Conservation (phyloP, 192 early-diverging fungal genomes). For the Entomortierella chlamydospora region DNA sequence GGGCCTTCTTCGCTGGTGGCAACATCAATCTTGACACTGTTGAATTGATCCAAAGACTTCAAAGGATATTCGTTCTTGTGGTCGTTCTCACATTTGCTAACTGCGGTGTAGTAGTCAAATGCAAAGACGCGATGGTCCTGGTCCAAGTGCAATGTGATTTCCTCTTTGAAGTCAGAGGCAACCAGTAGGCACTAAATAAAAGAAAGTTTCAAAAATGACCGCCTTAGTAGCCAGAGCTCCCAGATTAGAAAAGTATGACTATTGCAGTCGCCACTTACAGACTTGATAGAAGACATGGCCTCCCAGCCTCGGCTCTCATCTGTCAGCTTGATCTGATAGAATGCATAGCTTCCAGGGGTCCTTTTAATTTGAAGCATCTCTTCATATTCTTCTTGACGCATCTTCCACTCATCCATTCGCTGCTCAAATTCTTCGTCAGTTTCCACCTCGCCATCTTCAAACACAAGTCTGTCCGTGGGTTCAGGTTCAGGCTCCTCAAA, state of each 20-base stretch:
- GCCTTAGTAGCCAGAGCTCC: background rate
- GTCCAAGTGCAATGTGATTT: constrained; percentile 38
- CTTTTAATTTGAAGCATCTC: background rate
- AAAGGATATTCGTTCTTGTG: constrained; percentile 24
- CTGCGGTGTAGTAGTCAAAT: constrained; percentile 42
- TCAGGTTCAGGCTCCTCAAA: background rate
- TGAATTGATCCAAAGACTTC: constrained; percentile 37
- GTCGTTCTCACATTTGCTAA: constrained; percentile 10
- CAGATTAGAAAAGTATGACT: background rate
- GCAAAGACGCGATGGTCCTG: constrained; percentile 35
- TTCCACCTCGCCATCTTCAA: constrained; percentile 20
- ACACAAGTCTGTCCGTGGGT: constrained; percentile 1
- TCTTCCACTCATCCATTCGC: constrained; percentile 34
- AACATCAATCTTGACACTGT: constrained; percentile 25
- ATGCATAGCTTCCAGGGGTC: constrained; percentile 38
- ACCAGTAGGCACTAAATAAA: constrained; percentile 34
- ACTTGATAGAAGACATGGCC: constrained; percentile 49
- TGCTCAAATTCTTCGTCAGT: constrained; percentile 42
- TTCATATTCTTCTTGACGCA: constrained; percentile 20
- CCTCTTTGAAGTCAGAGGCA: constrained; percentile 44
- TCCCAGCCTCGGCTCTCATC: constrained; percentile 48
- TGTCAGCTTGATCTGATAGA: constrained; percentile 48
- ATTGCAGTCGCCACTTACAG: constrained; percentile 14
- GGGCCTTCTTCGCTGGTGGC: constrained; percentile 5
- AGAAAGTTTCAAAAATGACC: background rate